Conservation (phyloP, 1,139 yeast species). For the Kluyveromyces marxianus region DNA sequence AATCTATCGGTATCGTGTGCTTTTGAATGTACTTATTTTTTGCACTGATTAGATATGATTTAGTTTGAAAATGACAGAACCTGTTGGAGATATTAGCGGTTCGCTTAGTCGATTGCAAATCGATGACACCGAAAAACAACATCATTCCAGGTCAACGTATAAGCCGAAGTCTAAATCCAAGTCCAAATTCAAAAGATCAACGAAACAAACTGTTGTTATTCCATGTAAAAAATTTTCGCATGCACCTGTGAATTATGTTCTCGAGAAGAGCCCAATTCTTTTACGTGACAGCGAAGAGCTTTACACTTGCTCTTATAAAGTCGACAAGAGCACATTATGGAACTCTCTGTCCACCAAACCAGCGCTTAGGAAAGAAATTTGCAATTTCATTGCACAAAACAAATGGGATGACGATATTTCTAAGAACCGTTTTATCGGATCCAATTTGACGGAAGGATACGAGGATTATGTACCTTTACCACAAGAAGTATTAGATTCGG, state of each 20-base stretch:
- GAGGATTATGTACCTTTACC: constrained; percentile 18
- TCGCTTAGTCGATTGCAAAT: too few relatives aligned
- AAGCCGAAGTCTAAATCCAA: too few relatives aligned
- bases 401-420: not conserved
- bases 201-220: too few relatives aligned
- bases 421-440: constrained; percentile 14
- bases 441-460: constrained; percentile 17
- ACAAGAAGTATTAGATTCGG: constrained; percentile 15
- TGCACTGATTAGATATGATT: too few relatives aligned
- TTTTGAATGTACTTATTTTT: too few relatives aligned
- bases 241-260: not conserved
- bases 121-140: too few relatives aligned
- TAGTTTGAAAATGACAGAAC: too few relatives aligned
- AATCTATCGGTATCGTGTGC: too few relatives aligned
- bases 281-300: constrained; percentile 7
- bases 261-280: constrained; percentile 1
- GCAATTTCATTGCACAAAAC: constrained; percentile 3
- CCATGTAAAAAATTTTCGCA: constrained; percentile 1
- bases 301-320: constrained; percentile 1
- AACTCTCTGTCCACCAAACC: constrained; percentile 4
- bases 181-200: too few relatives aligned
- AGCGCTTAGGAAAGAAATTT: constrained; percentile 5
- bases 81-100: too few relatives aligned
- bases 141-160: too few relatives aligned
- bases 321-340: not conserved